A percentile compares a stretch with the other conserved stretches of the same genome.
These are phyloP conservation scores for Acacia confusa DNA, from an alignment of 306 rosid genomes.

Conservation along the genomic window DNA sequence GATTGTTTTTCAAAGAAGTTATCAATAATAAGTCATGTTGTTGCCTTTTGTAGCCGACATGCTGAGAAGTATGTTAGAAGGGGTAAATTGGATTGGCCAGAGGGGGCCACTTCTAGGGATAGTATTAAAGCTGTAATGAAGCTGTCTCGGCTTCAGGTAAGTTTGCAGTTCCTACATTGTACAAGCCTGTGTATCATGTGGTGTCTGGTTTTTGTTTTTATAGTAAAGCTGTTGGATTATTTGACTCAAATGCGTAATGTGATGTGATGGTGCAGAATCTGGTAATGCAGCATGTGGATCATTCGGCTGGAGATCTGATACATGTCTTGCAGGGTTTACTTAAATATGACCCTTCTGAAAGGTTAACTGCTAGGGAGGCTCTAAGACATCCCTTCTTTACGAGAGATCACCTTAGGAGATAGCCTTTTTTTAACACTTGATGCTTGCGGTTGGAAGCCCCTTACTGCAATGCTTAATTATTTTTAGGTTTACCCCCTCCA, in stretches of 20 bases:
- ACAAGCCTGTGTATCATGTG: too few species aligned
- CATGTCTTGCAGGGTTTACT: conserved; percentile 90
- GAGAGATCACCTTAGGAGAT: conserved; percentile 61
- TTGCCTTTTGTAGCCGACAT: conserved; percentile 54
- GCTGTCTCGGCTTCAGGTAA: conserved; percentile 88
- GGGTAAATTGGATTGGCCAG: conserved; percentile 92
- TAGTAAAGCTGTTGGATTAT: neutral
- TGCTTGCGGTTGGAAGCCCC: neutral
- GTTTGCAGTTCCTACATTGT: neutral
- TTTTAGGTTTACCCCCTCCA: neutral
- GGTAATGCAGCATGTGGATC: conserved; percentile 93
- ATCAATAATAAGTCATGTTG: neutral
- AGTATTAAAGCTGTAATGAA: conserved; percentile 86
- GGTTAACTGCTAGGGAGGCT: conserved; percentile 76
- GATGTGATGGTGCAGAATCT: conserved; percentile 61
- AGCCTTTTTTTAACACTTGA: conserved; percentile 19
- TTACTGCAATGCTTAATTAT: neutral
- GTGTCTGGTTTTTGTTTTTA: too few species aligned
- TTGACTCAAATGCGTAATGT: too few species aligned
- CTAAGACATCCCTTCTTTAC: conserved; percentile 75
- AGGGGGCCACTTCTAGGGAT: conserved; percentile 82
- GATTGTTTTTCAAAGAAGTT: neutral
- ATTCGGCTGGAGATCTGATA: conserved; percentile 89
- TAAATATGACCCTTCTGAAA: conserved; percentile 66
- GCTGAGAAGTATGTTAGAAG: conserved; percentile 87